phyloP scores from a whole-genome alignment of 1,284 basidiomycete genomes.

The Pulveroboletus sp. region DNA sequence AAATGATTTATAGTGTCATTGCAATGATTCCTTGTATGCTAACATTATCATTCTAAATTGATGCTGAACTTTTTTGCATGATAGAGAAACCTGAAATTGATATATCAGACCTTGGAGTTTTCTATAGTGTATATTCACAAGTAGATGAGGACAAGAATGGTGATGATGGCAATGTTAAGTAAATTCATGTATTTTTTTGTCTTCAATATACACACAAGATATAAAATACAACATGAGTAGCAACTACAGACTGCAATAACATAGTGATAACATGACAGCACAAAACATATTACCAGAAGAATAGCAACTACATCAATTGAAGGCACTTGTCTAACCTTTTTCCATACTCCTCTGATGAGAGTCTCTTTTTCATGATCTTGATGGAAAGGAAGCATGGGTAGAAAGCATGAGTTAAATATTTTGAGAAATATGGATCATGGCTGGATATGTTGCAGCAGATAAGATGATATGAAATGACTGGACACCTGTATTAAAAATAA shows the following conservation, averaged over 20 bases:
- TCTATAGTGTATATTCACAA: conserved; percentile 7
- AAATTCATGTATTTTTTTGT: neutral
- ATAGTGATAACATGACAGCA: neutral
- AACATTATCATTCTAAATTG: neutral
- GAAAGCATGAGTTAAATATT: neutral
- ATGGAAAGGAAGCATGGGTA: neutral
- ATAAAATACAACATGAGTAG: too few relatives aligned
- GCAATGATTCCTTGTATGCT: conserved; percentile 7
- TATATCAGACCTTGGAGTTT: conserved; percentile 7
- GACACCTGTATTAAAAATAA: neutral
- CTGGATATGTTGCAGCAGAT: neutral
- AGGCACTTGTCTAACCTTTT: neutral
- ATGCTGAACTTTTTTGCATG: conserved; percentile 5
- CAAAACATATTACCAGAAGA: too few relatives aligned
- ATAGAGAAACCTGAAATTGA: conserved; percentile 10
- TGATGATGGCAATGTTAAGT: neutral
- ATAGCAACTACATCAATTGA: neutral
- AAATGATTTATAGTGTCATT: conserved; percentile 2
- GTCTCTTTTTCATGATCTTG: neutral
- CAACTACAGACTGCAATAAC: too few relatives aligned
- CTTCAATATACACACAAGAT: too few relatives aligned
- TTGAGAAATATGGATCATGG: neutral
- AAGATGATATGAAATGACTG: neutral
- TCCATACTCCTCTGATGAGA: neutral
- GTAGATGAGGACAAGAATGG: neutral